Percentiles rank a stretch among this genome's conserved stretches.
These are phyloP conservation scores for Euptelea pleiosperma DNA, from an alignment of 164 flowering plant genomes.

Conservation along the genomic window DNA sequence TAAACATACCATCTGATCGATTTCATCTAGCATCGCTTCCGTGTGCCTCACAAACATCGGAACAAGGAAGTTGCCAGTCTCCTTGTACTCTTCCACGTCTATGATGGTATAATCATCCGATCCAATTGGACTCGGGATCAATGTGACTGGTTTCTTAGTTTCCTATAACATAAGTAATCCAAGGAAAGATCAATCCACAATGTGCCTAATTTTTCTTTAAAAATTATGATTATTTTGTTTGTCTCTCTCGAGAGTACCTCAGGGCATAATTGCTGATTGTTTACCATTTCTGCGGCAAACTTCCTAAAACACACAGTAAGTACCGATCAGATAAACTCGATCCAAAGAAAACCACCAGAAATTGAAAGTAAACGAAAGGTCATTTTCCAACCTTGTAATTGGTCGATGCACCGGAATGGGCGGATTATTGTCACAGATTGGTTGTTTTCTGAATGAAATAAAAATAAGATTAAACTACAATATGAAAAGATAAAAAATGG, in stretches of 20 bases:
- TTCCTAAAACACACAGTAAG: conserved; percentile 38
- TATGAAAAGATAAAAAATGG: background rate
- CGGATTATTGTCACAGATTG: conserved; percentile 32
- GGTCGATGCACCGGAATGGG: conserved; percentile 50
- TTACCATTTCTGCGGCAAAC: conserved; percentile 63
- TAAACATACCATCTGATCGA: conserved; percentile 54
- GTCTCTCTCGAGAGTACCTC: conserved; percentile 29
- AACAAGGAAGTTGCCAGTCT: conserved; percentile 26
- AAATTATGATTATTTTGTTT: background rate
- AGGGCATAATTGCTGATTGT: conserved; percentile 24
- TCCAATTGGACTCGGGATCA: conserved; percentile 18
- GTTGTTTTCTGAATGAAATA: conserved; percentile 17
- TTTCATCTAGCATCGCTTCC: conserved; percentile 71
- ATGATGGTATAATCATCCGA: conserved; percentile 36
- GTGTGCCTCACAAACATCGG: conserved; percentile 72
- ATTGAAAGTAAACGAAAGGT: background rate
- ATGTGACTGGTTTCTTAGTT: conserved; percentile 19
- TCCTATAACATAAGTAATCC: conserved; percentile 26
- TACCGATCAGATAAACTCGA: background rate
- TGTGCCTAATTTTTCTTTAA: background rate
- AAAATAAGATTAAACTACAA: conserved; percentile 2
- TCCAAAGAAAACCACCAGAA: background rate
- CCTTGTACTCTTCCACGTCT: conserved; percentile 42
- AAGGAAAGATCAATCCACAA: background rate
- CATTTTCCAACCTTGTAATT: conserved; percentile 48